Conservation (phyloP, 441 rosid species). For the Arabidopsis hybrid region DNA sequence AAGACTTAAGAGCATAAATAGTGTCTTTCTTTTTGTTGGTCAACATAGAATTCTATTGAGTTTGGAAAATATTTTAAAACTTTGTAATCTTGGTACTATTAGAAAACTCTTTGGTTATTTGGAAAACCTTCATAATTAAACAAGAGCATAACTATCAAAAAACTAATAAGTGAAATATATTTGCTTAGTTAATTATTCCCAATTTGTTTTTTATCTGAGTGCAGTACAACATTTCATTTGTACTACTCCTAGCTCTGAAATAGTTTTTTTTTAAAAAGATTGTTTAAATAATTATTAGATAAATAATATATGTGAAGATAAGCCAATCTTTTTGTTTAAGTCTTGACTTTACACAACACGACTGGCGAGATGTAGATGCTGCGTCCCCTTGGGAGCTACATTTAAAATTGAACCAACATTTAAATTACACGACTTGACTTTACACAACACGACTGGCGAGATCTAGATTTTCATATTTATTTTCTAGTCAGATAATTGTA, state of each 20-base stretch:
- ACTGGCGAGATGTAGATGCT: slow-evolving; percentile 40
- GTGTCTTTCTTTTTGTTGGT: neutral
- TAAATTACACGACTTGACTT: too few species aligned
- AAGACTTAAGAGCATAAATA: neutral
- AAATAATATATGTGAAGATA: slow-evolving; percentile 22
- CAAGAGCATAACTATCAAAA: neutral
- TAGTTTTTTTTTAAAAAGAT: neutral
- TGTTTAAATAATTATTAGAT: neutral
- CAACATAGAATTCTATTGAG: neutral
- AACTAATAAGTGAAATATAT: neutral
- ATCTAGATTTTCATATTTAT: too few species aligned
- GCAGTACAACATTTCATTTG: neutral
- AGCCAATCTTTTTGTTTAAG: slow-evolving; percentile 19
- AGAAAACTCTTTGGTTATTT: neutral
- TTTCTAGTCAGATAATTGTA: neutral
- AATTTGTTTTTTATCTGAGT: neutral
- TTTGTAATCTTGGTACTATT: neutral
- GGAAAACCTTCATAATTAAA: neutral
- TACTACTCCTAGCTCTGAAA: too few species aligned
- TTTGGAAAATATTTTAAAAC: neutral
- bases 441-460: too few species aligned
- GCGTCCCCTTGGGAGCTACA: slow-evolving; percentile 29
- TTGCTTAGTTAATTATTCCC: neutral
- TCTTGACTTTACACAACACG: slow-evolving; percentile 30
- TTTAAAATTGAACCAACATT: neutral